Evolutionary conservation across 202 grass and related monocot genomes (phyloP).

Genomic region (Zizania palustris): DNA sequence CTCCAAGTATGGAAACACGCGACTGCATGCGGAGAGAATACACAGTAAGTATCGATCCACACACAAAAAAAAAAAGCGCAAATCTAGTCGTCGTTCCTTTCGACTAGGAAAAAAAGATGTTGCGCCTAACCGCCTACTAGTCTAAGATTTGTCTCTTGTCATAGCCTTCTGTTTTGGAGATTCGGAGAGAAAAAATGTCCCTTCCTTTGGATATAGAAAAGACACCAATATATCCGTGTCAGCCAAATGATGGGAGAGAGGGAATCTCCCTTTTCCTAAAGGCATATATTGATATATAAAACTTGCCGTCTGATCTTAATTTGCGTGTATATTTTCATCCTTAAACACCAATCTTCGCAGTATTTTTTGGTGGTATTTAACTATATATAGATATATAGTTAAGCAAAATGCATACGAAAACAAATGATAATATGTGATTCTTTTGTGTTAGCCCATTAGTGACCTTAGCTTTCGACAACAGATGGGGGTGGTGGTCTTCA

Average conservation of each 20-base stretch:
- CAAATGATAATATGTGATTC: neutral
- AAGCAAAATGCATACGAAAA: too few relatives aligned
- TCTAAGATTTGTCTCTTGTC: constrained; percentile 37
- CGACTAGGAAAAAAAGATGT: neutral
- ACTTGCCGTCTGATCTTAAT: too few relatives aligned
- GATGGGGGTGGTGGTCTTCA: constrained; percentile 3
- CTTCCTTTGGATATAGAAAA: constrained; percentile 26
- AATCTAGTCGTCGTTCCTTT: constrained; percentile 3
- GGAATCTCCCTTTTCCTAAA: neutral
- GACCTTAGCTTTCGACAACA: neutral
- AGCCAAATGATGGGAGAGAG: neutral
- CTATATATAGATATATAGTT: too few relatives aligned
- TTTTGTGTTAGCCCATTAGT: neutral
- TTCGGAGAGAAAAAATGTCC: constrained; percentile 31
- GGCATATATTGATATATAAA: too few relatives aligned
- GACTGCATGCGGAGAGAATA: constrained; percentile 47
- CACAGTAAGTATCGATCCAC: neutral
- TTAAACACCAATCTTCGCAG: too few relatives aligned
- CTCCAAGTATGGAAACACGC: constrained; percentile 73
- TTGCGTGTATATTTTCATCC: too few relatives aligned
- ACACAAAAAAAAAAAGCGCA: too few relatives aligned
- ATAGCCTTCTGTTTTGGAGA: constrained; percentile 34
- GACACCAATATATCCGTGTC: neutral
- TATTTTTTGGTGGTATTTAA: too few relatives aligned
- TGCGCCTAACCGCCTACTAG: constrained; percentile 41